phyloP scores from a whole-genome alignment of 2,329 filamentous ascomycete genomes.

The Trichoderma breve region DNA sequence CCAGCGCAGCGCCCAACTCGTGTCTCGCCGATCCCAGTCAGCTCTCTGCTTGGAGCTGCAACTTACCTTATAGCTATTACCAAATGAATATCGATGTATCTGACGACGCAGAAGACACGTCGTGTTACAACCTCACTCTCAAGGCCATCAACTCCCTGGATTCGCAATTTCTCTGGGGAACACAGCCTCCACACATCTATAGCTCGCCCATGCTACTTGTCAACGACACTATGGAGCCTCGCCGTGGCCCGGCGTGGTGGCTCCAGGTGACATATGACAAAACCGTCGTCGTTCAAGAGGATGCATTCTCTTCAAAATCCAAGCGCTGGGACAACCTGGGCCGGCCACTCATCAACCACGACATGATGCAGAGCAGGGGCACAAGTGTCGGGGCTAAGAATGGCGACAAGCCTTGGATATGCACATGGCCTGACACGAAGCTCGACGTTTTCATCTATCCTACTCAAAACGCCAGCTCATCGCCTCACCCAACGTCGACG shows the following conservation, averaged over 20 bases:
- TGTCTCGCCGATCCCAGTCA: conserved; percentile 58
- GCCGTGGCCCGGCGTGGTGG: conserved; percentile 56
- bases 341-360: conserved; percentile 22
- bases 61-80: conserved; percentile 48
- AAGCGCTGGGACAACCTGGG: conserved; percentile 30
- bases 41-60: conserved; percentile 62
- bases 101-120: conserved; percentile 23
- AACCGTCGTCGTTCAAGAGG: conserved; percentile 52
- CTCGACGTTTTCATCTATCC: conserved; percentile 59
- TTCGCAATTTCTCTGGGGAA: conserved; percentile 50
- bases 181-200: conserved; percentile 48
- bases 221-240: conserved; percentile 48
- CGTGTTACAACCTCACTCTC: conserved; percentile 43
- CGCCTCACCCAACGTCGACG: conserved; percentile 16
- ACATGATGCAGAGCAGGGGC: conserved; percentile 29
- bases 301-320: conserved; percentile 30
- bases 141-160: conserved; percentile 40
- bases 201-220: conserved; percentile 47
- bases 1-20: conserved; percentile 48
- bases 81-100: conserved; percentile 41
- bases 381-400: conserved; percentile 33
- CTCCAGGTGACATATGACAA: conserved; percentile 53
- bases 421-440: conserved; percentile 55
- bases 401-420: conserved; percentile 58
- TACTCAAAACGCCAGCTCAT: conserved; percentile 47